These are phyloP conservation scores for Paecilomyces fulvus DNA, from an alignment of 2,329 filamentous ascomycete species.

Conservation along the genomic window DNA sequence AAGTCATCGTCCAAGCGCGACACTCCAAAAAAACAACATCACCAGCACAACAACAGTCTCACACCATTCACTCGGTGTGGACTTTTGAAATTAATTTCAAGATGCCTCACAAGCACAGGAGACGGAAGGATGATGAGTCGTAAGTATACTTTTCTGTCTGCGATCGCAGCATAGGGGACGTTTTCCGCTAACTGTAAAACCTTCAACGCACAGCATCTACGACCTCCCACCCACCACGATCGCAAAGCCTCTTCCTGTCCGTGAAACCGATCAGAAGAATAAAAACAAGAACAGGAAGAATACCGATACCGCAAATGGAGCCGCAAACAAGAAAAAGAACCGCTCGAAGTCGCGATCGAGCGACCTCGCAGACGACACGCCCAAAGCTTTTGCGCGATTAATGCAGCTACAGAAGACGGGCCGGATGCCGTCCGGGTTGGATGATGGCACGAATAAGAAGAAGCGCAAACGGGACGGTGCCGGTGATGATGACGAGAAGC, in stretches of 20 bases:
- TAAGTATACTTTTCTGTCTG: conserved; percentile 29
- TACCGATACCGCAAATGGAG: conserved; percentile 22
- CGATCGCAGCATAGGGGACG: neutral
- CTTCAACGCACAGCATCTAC: conserved; percentile 29
- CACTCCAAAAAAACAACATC: neutral
- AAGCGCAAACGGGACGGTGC: conserved; percentile 39
- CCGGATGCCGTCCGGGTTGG: conserved; percentile 18
- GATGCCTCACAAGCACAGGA: conserved; percentile 86
- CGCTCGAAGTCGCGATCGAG: conserved; percentile 14
- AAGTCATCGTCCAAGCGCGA: neutral
- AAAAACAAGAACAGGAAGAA: conserved; percentile 25
- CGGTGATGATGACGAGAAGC: conserved; percentile 10
- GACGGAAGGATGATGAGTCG: conserved; percentile 45
- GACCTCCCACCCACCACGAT: conserved; percentile 53
- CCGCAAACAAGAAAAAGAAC: conserved; percentile 25
- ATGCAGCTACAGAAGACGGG: conserved; percentile 52
- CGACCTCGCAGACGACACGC: conserved; percentile 61
- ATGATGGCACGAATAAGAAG: conserved; percentile 33
- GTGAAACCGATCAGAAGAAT: conserved; percentile 35
- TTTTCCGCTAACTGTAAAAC: conserved; percentile 10
- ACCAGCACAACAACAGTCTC: neutral
- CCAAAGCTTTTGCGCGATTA: conserved; percentile 75
- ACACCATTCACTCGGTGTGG: conserved; percentile 4
- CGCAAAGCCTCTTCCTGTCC: conserved; percentile 51
- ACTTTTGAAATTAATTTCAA: conserved; percentile 1